Evolutionary conservation across 768 basidiomycete genomes (phyloP), one percentile per base, ranked within the genome.

Genomic region (Psilocybe azurescens): DNA sequence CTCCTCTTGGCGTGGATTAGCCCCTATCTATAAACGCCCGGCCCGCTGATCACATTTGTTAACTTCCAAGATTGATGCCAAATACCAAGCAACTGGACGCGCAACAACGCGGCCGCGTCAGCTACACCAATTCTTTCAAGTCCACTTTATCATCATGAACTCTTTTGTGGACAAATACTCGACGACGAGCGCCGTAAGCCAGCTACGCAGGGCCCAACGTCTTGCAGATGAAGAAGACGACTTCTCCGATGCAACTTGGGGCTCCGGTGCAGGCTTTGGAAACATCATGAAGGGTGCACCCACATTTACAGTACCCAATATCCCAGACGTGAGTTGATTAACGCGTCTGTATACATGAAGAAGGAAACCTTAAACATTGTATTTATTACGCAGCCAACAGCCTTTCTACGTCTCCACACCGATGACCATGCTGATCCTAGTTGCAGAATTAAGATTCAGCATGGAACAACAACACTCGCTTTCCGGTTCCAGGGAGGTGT

Each of bases 401-500:
- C 92, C 4, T 99, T 99, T 79, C 82, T 99, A 69, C 86, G 91
- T 69, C 78, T 96, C 59, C 95, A 98, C 79, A 98, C 97, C 47
- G 95, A 98, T 74, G 95, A 97, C 79, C 90, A 88, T 65, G 94
- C 95, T 61, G 94, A 98, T 81, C 93, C 95, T 46, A 87, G 84
- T 60, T 97, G 95, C 81, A 89, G 86, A 77, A 99, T 99, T 78
- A 99, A 99, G 83, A 96, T 99, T 67, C 91, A 95, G 74, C 97
- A 99, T 74, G 97, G 97, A 69, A 99, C 97, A 29, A 99, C 97
- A 9, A 99, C 97, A 2, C 84, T 99, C 46, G 97, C 97, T 6
- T 99, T 99, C 86, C 84, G 94, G 73, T 99, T 91, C 80, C 81
- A 93, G 73, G 97, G 97, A 20, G 97, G 97, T 58, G 95, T 99